Conservation (phyloP, 768 basidiomycete genomes). For the Suillus spraguei region DNA sequence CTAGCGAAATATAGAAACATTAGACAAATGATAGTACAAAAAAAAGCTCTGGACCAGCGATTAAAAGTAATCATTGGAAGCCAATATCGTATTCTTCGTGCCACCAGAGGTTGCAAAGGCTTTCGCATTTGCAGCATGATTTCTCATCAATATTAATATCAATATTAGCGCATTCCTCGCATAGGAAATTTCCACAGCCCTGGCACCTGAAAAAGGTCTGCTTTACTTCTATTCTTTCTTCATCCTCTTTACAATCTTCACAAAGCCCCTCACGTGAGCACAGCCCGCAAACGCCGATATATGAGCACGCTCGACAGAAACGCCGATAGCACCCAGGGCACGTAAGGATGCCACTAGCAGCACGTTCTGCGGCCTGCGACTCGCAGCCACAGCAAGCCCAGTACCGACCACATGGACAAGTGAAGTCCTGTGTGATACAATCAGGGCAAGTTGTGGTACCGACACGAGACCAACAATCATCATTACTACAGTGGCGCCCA, state of each 20-base stretch:
- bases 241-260: conserved; percentile 5
- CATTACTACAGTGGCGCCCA: not conserved
- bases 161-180: not conserved
- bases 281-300: not conserved
- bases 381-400: too few species aligned
- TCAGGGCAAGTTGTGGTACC: not conserved
- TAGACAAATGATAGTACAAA: too few species aligned
- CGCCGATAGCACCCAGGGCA: conserved; percentile 3
- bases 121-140: not conserved
- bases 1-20: too few species aligned
- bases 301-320: not conserved
- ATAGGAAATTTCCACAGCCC: not conserved
- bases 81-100: too few species aligned
- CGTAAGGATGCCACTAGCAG: too few species aligned
- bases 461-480: not conserved
- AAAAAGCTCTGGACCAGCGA: too few species aligned
- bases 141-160: too few species aligned
- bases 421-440: conserved; percentile 6
- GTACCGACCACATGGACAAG: not conserved
- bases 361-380: too few species aligned
- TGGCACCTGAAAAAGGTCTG: not conserved
- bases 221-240: not conserved
- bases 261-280: not conserved
- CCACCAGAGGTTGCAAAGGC: not conserved
- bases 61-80: too few species aligned